phyloP scores from a whole-genome alignment of 345 rosid genomes.

The Eucalyptus sideroxylon region DNA sequence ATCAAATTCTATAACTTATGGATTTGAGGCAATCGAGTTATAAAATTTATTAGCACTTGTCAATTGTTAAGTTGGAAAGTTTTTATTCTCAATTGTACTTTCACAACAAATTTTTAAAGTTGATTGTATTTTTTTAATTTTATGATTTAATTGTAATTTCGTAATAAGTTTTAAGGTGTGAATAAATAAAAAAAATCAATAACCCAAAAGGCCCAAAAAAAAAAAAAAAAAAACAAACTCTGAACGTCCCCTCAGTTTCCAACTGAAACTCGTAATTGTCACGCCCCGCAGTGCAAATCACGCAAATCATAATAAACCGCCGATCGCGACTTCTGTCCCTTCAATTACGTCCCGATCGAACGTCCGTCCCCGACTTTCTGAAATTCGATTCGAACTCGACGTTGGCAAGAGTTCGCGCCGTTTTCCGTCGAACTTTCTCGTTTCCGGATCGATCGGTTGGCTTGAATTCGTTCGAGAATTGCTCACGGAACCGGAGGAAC shows the following conservation, averaged over 20 bases:
- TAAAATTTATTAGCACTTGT: no score
- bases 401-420: no score
- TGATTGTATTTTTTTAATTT: accelerated
- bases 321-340: neutral
- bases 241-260: neutral
- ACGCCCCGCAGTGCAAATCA: neutral
- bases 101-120: accelerated
- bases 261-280: neutral
- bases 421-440: neutral
- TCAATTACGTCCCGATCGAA: neutral
- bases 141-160: accelerated
- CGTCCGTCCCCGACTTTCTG: neutral
- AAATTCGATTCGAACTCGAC: neutral
- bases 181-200: no score
- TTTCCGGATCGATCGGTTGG: neutral
- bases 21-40: accelerated
- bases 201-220: no score
- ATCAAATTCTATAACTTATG: accelerated
- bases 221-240: no score
- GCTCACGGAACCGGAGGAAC: neutral
- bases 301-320: neutral
- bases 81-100: no score
- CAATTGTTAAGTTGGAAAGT: no score
- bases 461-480: neutral
- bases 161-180: accelerated